These are phyloP conservation scores for Leishmania martiniquensis DNA, from an alignment of 208 protist genomes.

Conservation along the genomic window DNA sequence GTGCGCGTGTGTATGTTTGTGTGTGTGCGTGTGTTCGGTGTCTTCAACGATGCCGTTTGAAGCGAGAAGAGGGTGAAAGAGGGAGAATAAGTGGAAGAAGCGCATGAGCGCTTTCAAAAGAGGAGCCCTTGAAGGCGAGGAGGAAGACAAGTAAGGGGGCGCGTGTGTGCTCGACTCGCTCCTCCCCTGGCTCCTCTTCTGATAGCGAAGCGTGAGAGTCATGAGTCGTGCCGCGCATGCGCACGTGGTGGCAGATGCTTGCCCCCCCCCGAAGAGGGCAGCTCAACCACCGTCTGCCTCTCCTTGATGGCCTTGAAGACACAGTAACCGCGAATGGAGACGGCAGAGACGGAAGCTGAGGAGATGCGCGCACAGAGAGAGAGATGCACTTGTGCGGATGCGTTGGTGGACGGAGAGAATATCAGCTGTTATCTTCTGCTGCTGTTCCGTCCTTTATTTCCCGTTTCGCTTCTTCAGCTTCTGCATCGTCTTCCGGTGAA, in stretches of 20 bases:
- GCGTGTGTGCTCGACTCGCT: background rate
- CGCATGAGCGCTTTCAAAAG: background rate
- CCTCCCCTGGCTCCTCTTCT: background rate
- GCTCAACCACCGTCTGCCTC: background rate
- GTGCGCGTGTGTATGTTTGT: conserved; percentile 1
- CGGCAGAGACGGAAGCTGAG: background rate
- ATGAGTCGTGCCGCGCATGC: background rate
- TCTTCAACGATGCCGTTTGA: background rate
- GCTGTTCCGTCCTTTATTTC: background rate
- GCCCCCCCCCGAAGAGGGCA: background rate
- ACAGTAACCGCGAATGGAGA: background rate
- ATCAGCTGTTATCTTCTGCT: background rate
- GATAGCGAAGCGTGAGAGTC: background rate
- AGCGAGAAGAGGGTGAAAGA: background rate
- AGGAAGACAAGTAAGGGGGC: background rate
- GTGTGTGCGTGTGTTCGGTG: background rate
- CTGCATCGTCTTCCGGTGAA: background rate
- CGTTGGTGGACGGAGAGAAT: background rate
- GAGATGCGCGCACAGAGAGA: background rate
- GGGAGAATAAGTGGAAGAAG: background rate
- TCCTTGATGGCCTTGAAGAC: background rate
- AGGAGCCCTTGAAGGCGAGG: background rate
- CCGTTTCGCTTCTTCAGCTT: background rate
- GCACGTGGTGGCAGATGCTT: background rate
- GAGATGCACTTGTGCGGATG: background rate